Evolutionary conservation across 2,329 filamentous ascomycete genomes (phyloP).

Genomic region (Pseudogymnoascus sp.): DNA sequence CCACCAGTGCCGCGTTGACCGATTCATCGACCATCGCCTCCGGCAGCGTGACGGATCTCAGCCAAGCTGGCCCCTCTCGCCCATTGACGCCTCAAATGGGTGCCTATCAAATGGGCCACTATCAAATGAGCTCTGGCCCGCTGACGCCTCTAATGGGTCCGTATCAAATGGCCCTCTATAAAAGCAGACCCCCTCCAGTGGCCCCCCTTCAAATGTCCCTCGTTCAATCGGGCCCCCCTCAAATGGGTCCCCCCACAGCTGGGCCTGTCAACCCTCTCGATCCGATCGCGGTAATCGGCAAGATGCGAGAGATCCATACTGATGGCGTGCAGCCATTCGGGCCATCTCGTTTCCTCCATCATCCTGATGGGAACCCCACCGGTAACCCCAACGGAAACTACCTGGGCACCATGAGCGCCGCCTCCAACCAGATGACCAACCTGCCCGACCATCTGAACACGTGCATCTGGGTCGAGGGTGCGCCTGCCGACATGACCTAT

Average conservation of each 20-base stretch:
- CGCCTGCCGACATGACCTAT: conserved; percentile 11
- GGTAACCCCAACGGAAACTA: background rate
- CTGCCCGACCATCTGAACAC: conserved; percentile 18
- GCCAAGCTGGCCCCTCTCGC: background rate
- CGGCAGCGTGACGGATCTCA: background rate
- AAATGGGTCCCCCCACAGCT: background rate
- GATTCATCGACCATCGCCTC: background rate
- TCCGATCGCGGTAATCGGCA: background rate
- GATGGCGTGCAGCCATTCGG: background rate
- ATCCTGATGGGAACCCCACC: background rate
- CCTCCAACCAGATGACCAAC: background rate
- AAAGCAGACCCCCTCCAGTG: background rate
- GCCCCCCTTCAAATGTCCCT: background rate
- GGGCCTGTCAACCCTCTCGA: background rate
- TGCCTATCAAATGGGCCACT: background rate
- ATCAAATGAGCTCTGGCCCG: background rate
- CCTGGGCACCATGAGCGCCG: conserved; percentile 5
- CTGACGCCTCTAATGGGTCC: background rate
- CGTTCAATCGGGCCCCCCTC: background rate
- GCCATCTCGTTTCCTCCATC: background rate
- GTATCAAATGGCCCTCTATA: background rate
- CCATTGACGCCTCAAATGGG: background rate
- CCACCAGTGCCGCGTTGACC: background rate
- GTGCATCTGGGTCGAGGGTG: conserved; percentile 17
- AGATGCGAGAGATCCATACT: background rate